Conservation (phyloP, 345 rosid species). For the Microcos paniculata region DNA sequence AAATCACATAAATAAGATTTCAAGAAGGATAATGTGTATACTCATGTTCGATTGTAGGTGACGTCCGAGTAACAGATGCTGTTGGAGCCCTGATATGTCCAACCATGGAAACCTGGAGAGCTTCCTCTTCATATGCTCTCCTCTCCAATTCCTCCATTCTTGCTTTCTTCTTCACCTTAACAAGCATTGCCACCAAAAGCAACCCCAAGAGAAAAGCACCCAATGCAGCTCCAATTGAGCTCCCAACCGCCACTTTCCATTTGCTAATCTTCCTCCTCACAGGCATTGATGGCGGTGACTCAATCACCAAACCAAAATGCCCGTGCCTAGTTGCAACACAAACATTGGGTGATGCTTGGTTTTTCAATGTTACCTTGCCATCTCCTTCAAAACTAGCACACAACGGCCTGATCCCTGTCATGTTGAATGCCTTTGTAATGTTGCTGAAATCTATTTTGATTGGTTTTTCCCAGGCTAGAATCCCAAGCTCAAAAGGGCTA, state of each 20-base stretch:
- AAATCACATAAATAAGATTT: neutral
- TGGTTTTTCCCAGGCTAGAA: constrained; percentile 46
- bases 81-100: constrained; percentile 77
- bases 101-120: constrained; percentile 87
- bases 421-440: constrained; percentile 17
- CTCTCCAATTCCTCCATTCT: constrained; percentile 80
- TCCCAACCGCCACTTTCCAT: constrained; percentile 84
- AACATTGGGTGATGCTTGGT: constrained; percentile 47
- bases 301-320: constrained; percentile 75
- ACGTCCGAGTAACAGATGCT: constrained; percentile 67
- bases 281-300: constrained; percentile 20
- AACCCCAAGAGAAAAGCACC: constrained; percentile 64
- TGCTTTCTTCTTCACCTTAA: constrained; percentile 72
- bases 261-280: constrained; percentile 44
- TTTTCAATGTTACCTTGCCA: constrained; percentile 53
- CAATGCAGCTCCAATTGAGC: constrained; percentile 66
- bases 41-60: constrained; percentile 67
- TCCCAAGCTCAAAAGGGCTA: constrained; percentile 58
- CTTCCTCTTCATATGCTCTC: constrained; percentile 94
- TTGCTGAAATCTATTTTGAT: constrained; percentile 65
- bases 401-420: constrained; percentile 41
- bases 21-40: constrained; percentile 40
- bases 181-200: constrained; percentile 66
- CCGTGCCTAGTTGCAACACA: constrained; percentile 65
- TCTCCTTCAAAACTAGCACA: constrained; percentile 72